A percentile compares a stretch with the other conserved stretches of the same genome.
phyloP scores from a whole-genome alignment of 2,329 filamentous ascomycete genomes.

The Neofusicoccum sp. region DNA sequence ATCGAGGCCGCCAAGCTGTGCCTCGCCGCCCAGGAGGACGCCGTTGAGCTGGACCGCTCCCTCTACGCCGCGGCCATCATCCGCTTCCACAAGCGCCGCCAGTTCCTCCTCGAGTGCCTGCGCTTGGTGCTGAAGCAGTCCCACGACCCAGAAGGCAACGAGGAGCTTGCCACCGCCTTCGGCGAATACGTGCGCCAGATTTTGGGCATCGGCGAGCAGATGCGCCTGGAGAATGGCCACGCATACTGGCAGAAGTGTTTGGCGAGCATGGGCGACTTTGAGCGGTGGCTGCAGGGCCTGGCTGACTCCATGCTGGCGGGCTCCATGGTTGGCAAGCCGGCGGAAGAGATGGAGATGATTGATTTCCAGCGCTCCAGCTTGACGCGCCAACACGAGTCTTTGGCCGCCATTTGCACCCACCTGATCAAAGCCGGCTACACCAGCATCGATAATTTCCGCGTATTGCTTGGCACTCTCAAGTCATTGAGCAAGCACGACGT shows the following conservation, averaged over 20 bases:
- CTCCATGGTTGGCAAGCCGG: conserved; percentile 67
- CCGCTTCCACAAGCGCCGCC: conserved; percentile 81
- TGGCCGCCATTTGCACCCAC: conserved; percentile 76
- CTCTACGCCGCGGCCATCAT: conserved; percentile 78
- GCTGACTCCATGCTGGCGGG: conserved; percentile 73
- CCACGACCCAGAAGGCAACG: conserved; percentile 34
- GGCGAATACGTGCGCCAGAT: conserved; percentile 48
- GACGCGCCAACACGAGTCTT: conserved; percentile 82
- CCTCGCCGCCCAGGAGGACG: conserved; percentile 69
- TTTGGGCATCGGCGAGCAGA: conserved; percentile 49
- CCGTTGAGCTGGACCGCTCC: conserved; percentile 66
- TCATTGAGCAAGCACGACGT: conserved; percentile 75
- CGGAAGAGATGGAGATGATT: conserved; percentile 65
- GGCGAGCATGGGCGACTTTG: conserved; percentile 71
- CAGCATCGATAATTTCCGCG: conserved; percentile 68
- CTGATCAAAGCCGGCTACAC: conserved; percentile 75
- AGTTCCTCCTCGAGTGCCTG: conserved; percentile 78
- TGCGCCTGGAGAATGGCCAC: conserved; percentile 51
- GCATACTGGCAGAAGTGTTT: conserved; percentile 74
- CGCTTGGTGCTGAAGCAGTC: conserved; percentile 73
- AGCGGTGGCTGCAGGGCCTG: conserved; percentile 72
- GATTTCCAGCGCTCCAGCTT: conserved; percentile 79
- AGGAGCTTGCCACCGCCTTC: conserved; percentile 26
- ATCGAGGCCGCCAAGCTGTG: conserved; percentile 76
- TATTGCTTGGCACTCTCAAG: conserved; percentile 67